phyloP scores from a whole-genome alignment of 805 yeast species.

The Wickerhamomyces bisporus region DNA sequence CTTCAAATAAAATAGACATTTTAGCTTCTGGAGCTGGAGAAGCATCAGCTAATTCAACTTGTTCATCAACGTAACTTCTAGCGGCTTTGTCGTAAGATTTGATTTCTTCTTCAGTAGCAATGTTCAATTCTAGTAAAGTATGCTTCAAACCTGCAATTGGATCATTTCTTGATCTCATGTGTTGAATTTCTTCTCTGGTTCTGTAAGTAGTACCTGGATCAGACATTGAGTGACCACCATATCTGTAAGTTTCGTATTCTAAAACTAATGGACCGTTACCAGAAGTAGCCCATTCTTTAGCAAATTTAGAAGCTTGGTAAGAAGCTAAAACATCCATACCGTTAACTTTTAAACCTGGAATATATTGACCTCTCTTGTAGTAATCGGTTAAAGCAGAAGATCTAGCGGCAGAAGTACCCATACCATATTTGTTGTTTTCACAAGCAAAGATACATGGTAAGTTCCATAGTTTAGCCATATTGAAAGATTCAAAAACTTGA shows the following conservation, averaged over 20 bases:
- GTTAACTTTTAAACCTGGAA: conserved; percentile 96
- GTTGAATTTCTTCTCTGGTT: conserved; percentile 99
- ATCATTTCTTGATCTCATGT: conserved; percentile 98
- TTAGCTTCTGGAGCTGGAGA: conserved; percentile 94
- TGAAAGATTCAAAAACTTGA: conserved; percentile 95
- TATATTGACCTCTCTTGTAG: conserved; percentile 98
- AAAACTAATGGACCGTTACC: conserved; percentile 96
- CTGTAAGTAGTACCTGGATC: conserved; percentile 99
- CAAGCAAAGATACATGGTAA: conserved; percentile 92
- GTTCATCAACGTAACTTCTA: conserved; percentile 92
- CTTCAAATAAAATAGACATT: conserved; percentile 92
- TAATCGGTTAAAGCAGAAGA: conserved; percentile 95
- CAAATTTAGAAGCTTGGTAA: conserved; percentile 94
- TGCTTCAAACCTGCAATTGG: conserved; percentile 96
- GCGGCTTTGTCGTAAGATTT: conserved; percentile 94
- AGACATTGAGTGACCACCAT: conserved; percentile 99
- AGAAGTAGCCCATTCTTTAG: conserved; percentile 89
- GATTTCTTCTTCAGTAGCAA: conserved; percentile 93
- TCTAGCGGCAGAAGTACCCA: conserved; percentile 98
- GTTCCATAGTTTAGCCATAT: conserved; percentile 99
- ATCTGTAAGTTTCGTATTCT: conserved; percentile 98
- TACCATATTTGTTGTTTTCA: conserved; percentile 99
- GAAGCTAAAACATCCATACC: conserved; percentile 98
- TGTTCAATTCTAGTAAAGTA: conserved; percentile 70
- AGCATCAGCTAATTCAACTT: conserved; percentile 88